phyloP scores from a whole-genome alignment of 306 rosid species.

The Prosopis cineraria region DNA sequence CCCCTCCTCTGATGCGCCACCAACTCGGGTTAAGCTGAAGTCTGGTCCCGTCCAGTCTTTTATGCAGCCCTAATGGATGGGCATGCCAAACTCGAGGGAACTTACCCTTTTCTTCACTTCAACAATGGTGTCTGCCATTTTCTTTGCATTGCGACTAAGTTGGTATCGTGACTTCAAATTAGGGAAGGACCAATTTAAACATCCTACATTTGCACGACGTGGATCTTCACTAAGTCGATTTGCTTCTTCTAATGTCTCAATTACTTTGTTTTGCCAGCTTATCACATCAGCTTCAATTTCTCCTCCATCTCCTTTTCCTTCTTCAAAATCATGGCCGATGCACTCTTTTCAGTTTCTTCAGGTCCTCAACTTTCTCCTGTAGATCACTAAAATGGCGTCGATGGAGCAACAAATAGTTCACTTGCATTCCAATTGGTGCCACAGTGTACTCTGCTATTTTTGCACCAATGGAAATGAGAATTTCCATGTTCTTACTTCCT shows the following conservation, averaged over 20 bases:
- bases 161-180: slow-evolving; percentile 1
- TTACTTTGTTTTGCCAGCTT: background rate
- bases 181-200: background rate
- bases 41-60: too few relatives aligned
- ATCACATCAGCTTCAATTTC: background rate
- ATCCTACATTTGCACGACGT: background rate
- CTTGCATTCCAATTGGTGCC: too few relatives aligned
- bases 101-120: background rate
- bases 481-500: too few relatives aligned
- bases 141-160: slow-evolving; percentile 23
- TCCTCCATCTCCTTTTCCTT: background rate
- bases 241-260: background rate
- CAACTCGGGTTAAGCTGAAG: too few relatives aligned
- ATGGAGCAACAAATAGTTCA: too few relatives aligned
- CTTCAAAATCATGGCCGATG: background rate
- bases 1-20: too few relatives aligned
- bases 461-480: too few relatives aligned
- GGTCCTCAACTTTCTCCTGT: background rate
- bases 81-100: too few relatives aligned
- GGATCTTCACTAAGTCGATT: background rate
- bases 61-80: too few relatives aligned
- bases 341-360: background rate
- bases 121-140: background rate
- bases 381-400: too few relatives aligned
- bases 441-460: too few relatives aligned